Evolutionary conservation across 179 eudicot species (phyloP), one percentile per base, ranked within the genome.

Genomic region (Silene noctiflora): DNA sequence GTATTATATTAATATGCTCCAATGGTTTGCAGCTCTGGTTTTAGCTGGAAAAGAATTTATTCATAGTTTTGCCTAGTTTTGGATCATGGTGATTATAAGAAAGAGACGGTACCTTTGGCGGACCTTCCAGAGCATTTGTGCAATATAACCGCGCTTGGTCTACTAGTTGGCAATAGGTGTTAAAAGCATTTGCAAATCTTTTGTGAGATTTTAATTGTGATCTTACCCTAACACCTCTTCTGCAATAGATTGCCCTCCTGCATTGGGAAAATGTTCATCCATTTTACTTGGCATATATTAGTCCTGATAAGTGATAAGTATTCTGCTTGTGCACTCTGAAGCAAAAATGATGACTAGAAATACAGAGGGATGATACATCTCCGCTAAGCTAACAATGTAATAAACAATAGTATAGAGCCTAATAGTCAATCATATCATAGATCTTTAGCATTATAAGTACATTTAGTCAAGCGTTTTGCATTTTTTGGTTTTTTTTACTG

Each of bases 151-250:
- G 85, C 42, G 99, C 99, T 78, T 90, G 95, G 77, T 96, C 99
- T 80, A 93, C 99, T 67, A 96, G 82, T 20, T 89, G 86, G 83
- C 98, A 93, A 83, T 96, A 96, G 66, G 89, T 86, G 56, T 81
- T 78, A 80, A 96, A 93, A 76, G 98, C 98, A 72, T 75, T 84
- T 75, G 98, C 98, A 90, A 96, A 96, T 87, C 99, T 93, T 83
- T 91, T 96, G 87, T 93, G 99, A 56, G 99, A 96, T 79, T 86
- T 93, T 48, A 96, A 85, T 76, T 96, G 99, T 80, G 99, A 93
- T 69, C 88, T 87, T 78, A 96, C 98, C 83, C 99, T 88, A 22
- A 96, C 99, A 72, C 98, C 99, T 84, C 99, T 90, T 84, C 94
- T 85, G 73, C 91, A 90, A 78, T 90, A 82, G 75, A 96, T 92